A percentile compares a stretch with the other conserved stretches of the same genome.
Evolutionary conservation across 2,329 filamentous ascomycete genomes (phyloP).

Genomic region (Colletotrichum tropicale): DNA sequence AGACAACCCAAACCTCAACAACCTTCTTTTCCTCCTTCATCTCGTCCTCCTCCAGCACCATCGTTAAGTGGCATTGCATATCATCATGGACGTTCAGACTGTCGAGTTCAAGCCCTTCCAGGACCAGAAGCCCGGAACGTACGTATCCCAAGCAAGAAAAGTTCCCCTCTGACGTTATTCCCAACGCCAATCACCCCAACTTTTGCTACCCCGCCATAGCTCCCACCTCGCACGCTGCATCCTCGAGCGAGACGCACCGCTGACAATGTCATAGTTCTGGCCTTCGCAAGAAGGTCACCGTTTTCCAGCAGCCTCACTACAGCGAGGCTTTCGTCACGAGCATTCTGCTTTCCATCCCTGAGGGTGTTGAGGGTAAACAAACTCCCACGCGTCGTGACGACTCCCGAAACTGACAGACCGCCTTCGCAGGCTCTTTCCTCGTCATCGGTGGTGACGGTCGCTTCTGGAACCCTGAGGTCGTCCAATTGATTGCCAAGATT

Average conservation of each 20-base stretch:
- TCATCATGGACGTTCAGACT: constrained; percentile 73
- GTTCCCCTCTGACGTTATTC: constrained; percentile 27
- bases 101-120: constrained; percentile 85
- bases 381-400: not conserved
- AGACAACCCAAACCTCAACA: constrained; percentile 20
- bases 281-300: constrained; percentile 97
- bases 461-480: constrained; percentile 96
- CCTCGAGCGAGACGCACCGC: not conserved
- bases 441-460: constrained; percentile 98
- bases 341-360: constrained; percentile 94
- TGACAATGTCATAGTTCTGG: constrained; percentile 70
- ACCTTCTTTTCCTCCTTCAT: constrained; percentile 13
- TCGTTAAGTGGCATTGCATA: constrained; percentile 10
- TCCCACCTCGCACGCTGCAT: not conserved
- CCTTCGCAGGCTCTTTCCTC: constrained; percentile 70
- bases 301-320: constrained; percentile 96
- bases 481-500: constrained; percentile 97
- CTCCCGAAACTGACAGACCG: not conserved
- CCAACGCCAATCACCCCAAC: constrained; percentile 27
- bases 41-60: constrained; percentile 6
- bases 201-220: constrained; percentile 15
- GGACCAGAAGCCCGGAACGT: constrained; percentile 99
- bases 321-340: constrained; percentile 94
- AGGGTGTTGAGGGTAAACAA: constrained; percentile 77
- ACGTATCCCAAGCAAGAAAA: constrained; percentile 52